phyloP scores from a whole-genome alignment of 2,329 filamentous ascomycete genomes.

The Botrytis fragariae region DNA sequence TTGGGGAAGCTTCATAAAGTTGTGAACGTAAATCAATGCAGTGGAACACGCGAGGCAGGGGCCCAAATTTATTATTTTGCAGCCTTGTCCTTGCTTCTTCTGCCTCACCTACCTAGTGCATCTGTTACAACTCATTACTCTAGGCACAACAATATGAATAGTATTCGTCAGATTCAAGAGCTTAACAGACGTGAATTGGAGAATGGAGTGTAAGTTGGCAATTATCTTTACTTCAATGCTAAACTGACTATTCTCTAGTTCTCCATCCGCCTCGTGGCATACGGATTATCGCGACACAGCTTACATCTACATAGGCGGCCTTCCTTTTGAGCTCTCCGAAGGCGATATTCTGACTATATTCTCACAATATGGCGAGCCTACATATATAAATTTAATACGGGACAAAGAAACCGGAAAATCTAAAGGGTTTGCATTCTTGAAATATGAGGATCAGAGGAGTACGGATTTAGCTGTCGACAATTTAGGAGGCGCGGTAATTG shows the following conservation, averaged over 20 bases:
- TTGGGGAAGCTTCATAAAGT: slow-evolving; percentile 25
- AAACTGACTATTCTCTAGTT: slow-evolving; percentile 46
- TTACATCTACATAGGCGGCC: slow-evolving; percentile 91
- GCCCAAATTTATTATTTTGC: slow-evolving; percentile 15
- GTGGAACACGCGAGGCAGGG: slow-evolving; percentile 22
- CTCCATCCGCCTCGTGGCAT: slow-evolving; percentile 90
- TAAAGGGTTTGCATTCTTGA: slow-evolving; percentile 91
- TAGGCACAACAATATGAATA: slow-evolving; percentile 65
- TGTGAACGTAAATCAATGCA: slow-evolving; percentile 24
- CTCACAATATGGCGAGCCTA: slow-evolving; percentile 93
- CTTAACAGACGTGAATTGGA: slow-evolving; percentile 95
- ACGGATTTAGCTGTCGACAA: slow-evolving; percentile 97
- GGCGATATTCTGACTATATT: slow-evolving; percentile 96
- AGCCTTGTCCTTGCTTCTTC: slow-evolving; percentile 16
- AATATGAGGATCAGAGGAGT: slow-evolving; percentile 97
- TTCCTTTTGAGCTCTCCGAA: slow-evolving; percentile 89
- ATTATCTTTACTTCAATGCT: neutral
- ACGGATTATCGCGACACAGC: slow-evolving; percentile 97
- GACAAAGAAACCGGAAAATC: slow-evolving; percentile 97
- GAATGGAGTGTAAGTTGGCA: slow-evolving; percentile 65
- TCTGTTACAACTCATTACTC: neutral
- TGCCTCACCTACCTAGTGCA: neutral
- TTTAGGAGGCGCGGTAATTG: slow-evolving; percentile 78
- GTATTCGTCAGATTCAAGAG: slow-evolving; percentile 85
- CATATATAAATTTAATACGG: slow-evolving; percentile 85